Evolutionary conservation across 1,139 yeast species (phyloP).

Genomic region (Pichia sp.): DNA sequence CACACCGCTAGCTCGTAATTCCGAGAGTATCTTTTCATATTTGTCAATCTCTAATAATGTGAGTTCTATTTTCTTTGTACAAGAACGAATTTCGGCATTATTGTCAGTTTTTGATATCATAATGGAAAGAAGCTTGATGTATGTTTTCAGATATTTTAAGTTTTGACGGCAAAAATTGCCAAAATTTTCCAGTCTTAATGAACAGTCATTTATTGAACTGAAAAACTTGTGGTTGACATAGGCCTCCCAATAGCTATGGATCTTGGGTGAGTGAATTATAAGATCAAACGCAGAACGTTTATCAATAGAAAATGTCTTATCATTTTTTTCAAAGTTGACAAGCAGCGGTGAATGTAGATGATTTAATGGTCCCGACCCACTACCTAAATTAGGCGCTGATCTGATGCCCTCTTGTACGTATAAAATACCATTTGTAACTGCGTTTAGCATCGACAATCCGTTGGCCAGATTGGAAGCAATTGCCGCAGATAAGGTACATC

Average conservation of each 20-base stretch:
- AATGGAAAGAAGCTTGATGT: constrained; percentile 53
- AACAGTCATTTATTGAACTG: neutral
- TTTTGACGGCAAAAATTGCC: constrained; percentile 29
- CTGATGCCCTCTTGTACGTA: constrained; percentile 63
- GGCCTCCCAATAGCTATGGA: neutral
- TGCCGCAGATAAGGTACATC: constrained; percentile 80
- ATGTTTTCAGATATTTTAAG: constrained; percentile 53
- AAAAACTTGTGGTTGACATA: neutral
- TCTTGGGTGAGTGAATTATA: constrained; percentile 30
- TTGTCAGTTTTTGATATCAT: constrained; percentile 32
- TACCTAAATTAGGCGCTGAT: constrained; percentile 22
- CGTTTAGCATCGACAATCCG: constrained; percentile 36
- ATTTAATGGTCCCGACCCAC: constrained; percentile 62
- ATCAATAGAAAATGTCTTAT: constrained; percentile 28
- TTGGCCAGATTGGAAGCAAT: constrained; percentile 70
- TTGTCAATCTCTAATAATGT: neutral
- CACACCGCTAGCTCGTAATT: neutral
- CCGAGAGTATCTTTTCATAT: neutral
- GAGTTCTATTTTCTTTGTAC: neutral
- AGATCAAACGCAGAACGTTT: constrained; percentile 37
- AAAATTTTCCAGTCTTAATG: neutral
- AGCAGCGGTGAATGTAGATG: constrained; percentile 30
- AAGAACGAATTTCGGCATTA: neutral
- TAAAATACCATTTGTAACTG: constrained; percentile 52
- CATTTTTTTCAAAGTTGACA: constrained; percentile 1